A percentile compares a stretch with the other conserved stretches of the same genome.
phyloP scores from a whole-genome alignment of 441 rosid genomes.

The Syzygium malaccense region DNA sequence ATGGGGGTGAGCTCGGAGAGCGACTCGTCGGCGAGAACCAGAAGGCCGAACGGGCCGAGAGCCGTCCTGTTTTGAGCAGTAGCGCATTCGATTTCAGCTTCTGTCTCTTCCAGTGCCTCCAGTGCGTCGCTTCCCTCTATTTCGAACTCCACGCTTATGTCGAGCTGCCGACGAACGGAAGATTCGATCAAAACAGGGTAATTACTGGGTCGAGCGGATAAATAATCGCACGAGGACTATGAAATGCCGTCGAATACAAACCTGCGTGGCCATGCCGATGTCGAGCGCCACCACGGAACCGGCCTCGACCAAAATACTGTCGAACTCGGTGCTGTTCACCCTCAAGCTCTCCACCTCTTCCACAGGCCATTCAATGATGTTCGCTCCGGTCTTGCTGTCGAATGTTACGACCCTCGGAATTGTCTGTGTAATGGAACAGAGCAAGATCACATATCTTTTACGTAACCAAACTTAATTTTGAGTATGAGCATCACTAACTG shows the following conservation, averaged over 20 bases:
- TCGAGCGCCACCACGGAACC: constrained; percentile 49
- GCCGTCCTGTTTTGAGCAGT: constrained; percentile 45
- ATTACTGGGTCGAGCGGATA: background rate
- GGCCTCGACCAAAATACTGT: constrained; percentile 34
- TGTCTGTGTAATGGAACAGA: constrained; percentile 31
- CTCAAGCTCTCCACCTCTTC: constrained; percentile 65
- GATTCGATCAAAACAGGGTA: background rate
- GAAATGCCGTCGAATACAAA: background rate
- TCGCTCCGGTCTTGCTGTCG: constrained; percentile 51
- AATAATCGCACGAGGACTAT: background rate
- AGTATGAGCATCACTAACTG: too few species aligned
- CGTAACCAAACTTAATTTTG: background rate
- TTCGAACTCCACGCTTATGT: constrained; percentile 60
- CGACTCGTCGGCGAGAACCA: constrained; percentile 51
- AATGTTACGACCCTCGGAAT: constrained; percentile 55
- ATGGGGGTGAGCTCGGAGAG: constrained; percentile 63
- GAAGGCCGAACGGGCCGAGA: constrained; percentile 71
- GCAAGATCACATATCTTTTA: background rate
- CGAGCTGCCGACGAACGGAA: constrained; percentile 31
- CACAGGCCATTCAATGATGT: constrained; percentile 67
- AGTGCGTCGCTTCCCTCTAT: constrained; percentile 16
- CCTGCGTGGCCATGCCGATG: constrained; percentile 60
- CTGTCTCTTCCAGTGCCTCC: constrained; percentile 16
- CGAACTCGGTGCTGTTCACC: constrained; percentile 28
- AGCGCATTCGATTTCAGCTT: constrained; percentile 20